phyloP scores from a whole-genome alignment of 2,329 filamentous ascomycete species.

The Nakataea oryzae region DNA sequence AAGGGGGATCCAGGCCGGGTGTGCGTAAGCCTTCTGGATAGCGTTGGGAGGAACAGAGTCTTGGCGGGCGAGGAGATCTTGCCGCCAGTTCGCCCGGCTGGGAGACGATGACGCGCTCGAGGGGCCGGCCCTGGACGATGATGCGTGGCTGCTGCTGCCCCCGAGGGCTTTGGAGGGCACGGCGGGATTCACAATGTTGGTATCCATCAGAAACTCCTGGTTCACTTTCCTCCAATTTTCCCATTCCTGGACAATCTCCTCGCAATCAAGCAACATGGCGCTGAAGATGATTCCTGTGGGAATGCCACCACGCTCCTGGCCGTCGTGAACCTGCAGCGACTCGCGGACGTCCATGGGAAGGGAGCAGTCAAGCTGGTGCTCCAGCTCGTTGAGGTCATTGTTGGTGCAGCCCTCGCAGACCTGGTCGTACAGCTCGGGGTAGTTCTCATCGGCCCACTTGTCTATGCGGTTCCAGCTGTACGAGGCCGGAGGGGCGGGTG shows the following conservation, averaged over 20 bases:
- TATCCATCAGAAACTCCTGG: constrained; percentile 69
- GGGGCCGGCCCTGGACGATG: constrained; percentile 54
- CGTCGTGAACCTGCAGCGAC: constrained; percentile 82
- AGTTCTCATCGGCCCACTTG: constrained; percentile 87
- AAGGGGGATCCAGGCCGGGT: constrained; percentile 90
- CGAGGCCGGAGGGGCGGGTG: constrained; percentile 74
- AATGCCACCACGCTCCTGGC: constrained; percentile 86
- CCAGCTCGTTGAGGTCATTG: constrained; percentile 94
- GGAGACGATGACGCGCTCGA: constrained; percentile 35
- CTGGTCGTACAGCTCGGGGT: constrained; percentile 88
- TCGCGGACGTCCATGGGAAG: constrained; percentile 89
- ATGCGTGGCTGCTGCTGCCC: constrained; percentile 49
- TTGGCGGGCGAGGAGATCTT: constrained; percentile 75
- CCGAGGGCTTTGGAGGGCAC: constrained; percentile 63
- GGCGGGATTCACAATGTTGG: constrained; percentile 44
- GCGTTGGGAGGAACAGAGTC: constrained; percentile 79
- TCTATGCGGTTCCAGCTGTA: constrained; percentile 96
- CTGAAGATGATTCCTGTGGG: constrained; percentile 91
- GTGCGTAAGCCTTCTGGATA: constrained; percentile 86
- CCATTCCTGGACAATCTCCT: constrained; percentile 97
- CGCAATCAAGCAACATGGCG: constrained; percentile 92
- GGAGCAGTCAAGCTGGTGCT: constrained; percentile 90
- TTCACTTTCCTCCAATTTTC: constrained; percentile 93
- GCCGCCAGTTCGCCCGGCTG: constrained; percentile 61
- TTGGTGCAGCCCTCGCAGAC: constrained; percentile 82